Percentiles rank a stretch among this genome's conserved stretches.
These are phyloP conservation scores for Pythium rishiriense DNA, from an alignment of 352 stramenopile genomes.

Conservation along the genomic window DNA sequence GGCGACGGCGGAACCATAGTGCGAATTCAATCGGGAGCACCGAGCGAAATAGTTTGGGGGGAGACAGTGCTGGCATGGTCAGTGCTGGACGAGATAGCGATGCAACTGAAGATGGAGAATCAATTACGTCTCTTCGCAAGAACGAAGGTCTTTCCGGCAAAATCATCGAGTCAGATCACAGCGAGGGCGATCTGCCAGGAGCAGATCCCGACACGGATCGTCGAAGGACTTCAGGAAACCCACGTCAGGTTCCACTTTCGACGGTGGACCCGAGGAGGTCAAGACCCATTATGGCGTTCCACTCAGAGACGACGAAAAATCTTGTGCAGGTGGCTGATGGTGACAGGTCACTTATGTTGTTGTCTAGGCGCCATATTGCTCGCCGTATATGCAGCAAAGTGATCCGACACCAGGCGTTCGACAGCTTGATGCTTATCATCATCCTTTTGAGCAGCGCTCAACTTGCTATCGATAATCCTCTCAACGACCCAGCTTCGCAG, in stretches of 20 bases:
- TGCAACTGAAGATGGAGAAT: neutral
- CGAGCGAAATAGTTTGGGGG: conserved; percentile 2
- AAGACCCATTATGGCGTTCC: neutral
- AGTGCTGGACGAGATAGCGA: conserved; percentile 5
- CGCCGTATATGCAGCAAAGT: conserved; percentile 29
- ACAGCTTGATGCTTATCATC: conserved; percentile 56
- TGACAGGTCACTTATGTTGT: conserved; percentile 37
- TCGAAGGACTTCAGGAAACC: conserved; percentile 16
- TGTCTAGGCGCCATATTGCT: conserved; percentile 23
- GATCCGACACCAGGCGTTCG: conserved; percentile 45
- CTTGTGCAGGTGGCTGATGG: conserved; percentile 22
- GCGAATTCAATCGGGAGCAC: conserved; percentile 12
- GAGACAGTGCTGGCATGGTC: neutral
- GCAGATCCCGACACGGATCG: neutral
- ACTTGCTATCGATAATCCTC: conserved; percentile 64
- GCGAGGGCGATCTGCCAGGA: neutral
- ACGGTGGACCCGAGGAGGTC: neutral
- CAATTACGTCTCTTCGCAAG: neutral
- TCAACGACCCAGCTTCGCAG: conserved; percentile 42
- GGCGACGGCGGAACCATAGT: conserved; percentile 5
- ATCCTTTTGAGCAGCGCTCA: conserved; percentile 67
- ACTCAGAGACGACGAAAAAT: neutral
- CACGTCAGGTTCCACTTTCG: conserved; percentile 3
- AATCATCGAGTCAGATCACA: neutral
- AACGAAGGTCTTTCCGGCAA: neutral